Percentiles rank a stretch among this genome's conserved stretches.
Evolutionary conservation across 2,329 filamentous ascomycete species (phyloP).

Genomic region (Sclerotinia sclerotiorum): DNA sequence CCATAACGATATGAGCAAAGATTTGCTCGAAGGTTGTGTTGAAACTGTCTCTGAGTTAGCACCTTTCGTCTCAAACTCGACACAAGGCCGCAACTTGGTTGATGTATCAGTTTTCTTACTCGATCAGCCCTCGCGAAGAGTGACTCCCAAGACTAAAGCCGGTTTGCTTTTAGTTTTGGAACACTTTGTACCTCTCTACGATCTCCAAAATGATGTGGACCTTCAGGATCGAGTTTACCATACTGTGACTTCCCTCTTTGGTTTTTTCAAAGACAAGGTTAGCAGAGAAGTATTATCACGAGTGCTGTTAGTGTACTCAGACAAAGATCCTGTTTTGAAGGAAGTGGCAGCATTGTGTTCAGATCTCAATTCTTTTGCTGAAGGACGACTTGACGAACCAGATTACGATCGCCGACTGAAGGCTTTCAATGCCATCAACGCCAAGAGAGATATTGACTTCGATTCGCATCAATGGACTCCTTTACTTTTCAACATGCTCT

Average conservation of each 20-base stretch:
- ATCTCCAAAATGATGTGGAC: constrained; percentile 54
- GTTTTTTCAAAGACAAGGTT: constrained; percentile 80
- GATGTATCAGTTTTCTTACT: constrained; percentile 79
- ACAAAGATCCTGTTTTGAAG: constrained; percentile 58
- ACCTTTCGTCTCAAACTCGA: constrained; percentile 63
- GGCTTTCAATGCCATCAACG: constrained; percentile 73
- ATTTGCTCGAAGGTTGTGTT: constrained; percentile 76
- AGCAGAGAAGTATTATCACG: constrained; percentile 74
- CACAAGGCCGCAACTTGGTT: constrained; percentile 74
- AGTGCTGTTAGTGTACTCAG: constrained; percentile 70
- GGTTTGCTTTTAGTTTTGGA: constrained; percentile 77
- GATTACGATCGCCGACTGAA: constrained; percentile 80
- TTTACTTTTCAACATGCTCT: constrained; percentile 84
- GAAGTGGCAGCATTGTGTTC: constrained; percentile 69
- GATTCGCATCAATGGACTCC: constrained; percentile 80
- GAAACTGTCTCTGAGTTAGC: constrained; percentile 76
- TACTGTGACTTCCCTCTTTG: constrained; percentile 78
- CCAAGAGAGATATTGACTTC: constrained; percentile 57
- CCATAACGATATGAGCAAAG: constrained; percentile 59
- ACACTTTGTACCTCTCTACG: constrained; percentile 70
- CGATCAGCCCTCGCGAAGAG: constrained; percentile 77
- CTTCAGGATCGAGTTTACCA: constrained; percentile 67
- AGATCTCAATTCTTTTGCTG: constrained; percentile 77
- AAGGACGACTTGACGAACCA: constrained; percentile 74
- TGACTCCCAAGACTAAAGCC: constrained; percentile 80